Evolutionary conservation across 2,329 filamentous ascomycete genomes (phyloP).

Genomic region (Chaetomiaceae sp.): DNA sequence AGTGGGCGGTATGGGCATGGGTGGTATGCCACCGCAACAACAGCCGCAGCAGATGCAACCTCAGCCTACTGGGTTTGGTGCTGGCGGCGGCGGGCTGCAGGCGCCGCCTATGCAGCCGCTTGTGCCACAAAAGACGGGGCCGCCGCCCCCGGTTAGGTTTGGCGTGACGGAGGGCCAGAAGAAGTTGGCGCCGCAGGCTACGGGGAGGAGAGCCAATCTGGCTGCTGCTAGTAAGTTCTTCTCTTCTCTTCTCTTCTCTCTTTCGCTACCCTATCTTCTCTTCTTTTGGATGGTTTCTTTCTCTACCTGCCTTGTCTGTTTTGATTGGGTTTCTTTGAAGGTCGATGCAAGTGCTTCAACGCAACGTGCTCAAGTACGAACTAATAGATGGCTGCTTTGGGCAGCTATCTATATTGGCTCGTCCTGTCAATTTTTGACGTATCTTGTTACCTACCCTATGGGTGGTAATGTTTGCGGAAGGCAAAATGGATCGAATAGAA

Average conservation of each 20-base stretch:
- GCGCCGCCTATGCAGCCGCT: constrained; percentile 51
- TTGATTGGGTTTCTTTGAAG: neutral
- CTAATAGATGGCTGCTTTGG: too few species aligned
- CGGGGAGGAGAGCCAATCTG: constrained; percentile 84
- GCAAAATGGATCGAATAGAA: neutral
- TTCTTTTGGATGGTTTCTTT: neutral
- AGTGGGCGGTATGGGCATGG: constrained; percentile 46
- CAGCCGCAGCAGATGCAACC: constrained; percentile 9
- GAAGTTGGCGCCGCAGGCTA: constrained; percentile 79
- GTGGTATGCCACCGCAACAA: constrained; percentile 27
- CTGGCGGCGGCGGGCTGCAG: constrained; percentile 7
- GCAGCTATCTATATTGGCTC: too few species aligned
- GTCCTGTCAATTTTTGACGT: too few species aligned
- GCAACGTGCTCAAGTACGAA: too few species aligned
- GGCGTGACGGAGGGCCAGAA: constrained; percentile 69
- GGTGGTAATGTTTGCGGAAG: neutral
- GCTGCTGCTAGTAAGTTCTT: constrained; percentile 85
- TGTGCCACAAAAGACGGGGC: constrained; percentile 75
- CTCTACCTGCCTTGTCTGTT: neutral
- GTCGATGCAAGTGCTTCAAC: too few species aligned
- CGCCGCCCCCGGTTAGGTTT: constrained; percentile 83
- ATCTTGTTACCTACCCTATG: too few species aligned
- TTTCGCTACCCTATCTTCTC: neutral
- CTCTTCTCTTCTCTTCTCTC: neutral
- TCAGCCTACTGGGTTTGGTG: constrained; percentile 13